Evolutionary conservation across 345 rosid species (phyloP), one percentile per base, ranked within the genome.

Genomic region (Gossypium anomalum): DNA sequence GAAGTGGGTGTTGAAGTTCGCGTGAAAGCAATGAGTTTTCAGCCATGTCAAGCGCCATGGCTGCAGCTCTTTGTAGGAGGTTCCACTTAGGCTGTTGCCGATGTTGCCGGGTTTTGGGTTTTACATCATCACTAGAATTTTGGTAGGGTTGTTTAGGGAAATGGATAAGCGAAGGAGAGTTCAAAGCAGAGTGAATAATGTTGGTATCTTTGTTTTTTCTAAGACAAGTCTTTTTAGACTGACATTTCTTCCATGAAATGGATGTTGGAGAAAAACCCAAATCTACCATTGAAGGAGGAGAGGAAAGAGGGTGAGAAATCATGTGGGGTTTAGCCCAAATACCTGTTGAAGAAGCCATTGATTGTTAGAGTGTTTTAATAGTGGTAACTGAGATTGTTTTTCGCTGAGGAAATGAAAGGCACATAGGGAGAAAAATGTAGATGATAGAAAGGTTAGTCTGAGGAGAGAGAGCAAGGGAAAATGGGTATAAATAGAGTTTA

Each of bases 1-100:
- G 97, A 1, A 94, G 88, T 9, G 89, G 90, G 34, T 75, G 83
- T 47, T 85, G 85, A 51, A 80, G 84, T 78, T 94, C 98, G 48
- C 81, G 87, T 15, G 87, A 77, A 1, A 91, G 71, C 68, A 94
- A 81, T 77, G 91, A 93, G 27, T 77, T 19, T 72, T 94, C 98
- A 0, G 89, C 91, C 17, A 82, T 51, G 74, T 91, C 92, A 2
- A 94, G 62, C 27, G 92, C 93, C 66, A 83, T 45, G 7, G 92
- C 82, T 0, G 93, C 97, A 16, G 87, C 89, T 71, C 82, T 87
- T 79, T 92, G 97, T 61, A 94, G 56, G 55, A 88, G 68, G 49
- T 88, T 94, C 95, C 87, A 88, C 6, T 76, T 79, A 3, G 83
- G 80, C 70, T 6, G 78, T 65, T 34, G 76, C 53, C 7, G 64